Evolutionary conservation across 2,329 filamentous ascomycete species (phyloP), one percentile per base, ranked within the genome.

Genomic region (Aspergillus caelatus): DNA sequence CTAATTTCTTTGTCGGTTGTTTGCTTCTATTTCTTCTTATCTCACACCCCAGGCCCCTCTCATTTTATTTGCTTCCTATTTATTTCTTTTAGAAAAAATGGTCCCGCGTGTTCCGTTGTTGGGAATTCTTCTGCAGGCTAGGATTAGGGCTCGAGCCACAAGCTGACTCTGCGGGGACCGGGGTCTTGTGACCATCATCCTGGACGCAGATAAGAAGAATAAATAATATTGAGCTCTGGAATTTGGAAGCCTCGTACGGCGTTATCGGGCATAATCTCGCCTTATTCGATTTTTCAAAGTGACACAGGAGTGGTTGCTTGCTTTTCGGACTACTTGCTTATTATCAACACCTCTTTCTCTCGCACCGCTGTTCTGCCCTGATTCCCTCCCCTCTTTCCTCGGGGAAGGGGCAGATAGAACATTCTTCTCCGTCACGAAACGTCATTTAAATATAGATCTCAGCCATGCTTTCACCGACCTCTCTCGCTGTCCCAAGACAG

Each of bases 381-480:
- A 46, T 55, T 21, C 12, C 21, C 52, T 39, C 19, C 39, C 16
- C 11, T 30, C 26, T 34, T 28, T 39, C n/a, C 12, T 34, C 45
- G n/a, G 52, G 52, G 52, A 26, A 55, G n/a, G 32, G 32, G 9
- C n/a, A 39, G 14, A 39, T 39, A 36, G 36, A 34, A 39, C 34
- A 55, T 55, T 48, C 45, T 14, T 45, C 12, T 39, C 34, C 14
- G 16, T 23, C n/a, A 23, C 41, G 46, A 39, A 39, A 39, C 26
- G 23, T 14, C 26, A 36, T 36, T 55, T 26, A 43, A 62, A 34
- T 43, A 34, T 32, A 39, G 14, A 19, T 53, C 32, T 34, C 50
- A 56, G n/a, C 43, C 50, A 74, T 75, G 71, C 46, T 71, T 36
- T 69, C 71, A 23, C 63, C 69, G n/a, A 67, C 65, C 43, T 67